Evolutionary conservation across 2,329 filamentous ascomycete species (phyloP), one percentile per base, ranked within the genome.

Genomic region (Juglanconis oblonga): DNA sequence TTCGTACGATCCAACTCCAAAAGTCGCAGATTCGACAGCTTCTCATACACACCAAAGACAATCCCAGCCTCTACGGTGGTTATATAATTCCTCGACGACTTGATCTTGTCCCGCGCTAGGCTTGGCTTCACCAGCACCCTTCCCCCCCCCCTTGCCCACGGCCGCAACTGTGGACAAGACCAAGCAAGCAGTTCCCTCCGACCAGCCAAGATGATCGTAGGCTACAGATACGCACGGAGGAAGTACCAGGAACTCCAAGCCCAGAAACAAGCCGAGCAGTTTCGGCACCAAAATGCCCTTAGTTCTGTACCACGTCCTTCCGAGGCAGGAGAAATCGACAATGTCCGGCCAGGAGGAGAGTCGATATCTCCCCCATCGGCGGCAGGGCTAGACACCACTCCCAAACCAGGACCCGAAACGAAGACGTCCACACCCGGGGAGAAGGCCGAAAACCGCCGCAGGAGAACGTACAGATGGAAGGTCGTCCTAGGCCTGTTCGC

Each of bases 401-500:
- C 7, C 38, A 9, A 10, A 42, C 38, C 24, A 4, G 31, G 14
- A 32, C 47, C 44, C 14, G 14, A 31, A 14, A n/a, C 11, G 11
- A 32, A n/a, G 11, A 17, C 5, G 7, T 42, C 57, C 11, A 67
- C 64, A 11, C 64, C 64, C 1, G 67, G 69, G 49, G 64, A 67
- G 29, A 70, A 69, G 42, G 69, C 69, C 8, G 75, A 76, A 36
- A 70, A 72, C 52, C 69, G 67, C 29, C 68, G 68, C 8, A 69
- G 70, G 5, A 66, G 67, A 8, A 72, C 64, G 10, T 79, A 88
- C 67, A 77, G 86, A 54, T 83, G 77, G 77, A 88, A 83, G 67
- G 69, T 89, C 10, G 79, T 88, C 44, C 61, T 80, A 1, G 84
- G 86, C 3, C 75, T 90, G 0, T 70, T 85, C 5, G 72, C 85